Percentiles rank a stretch among this genome's conserved stretches.
Evolutionary conservation across 441 rosid species (phyloP).

Genomic region (Arabidopsis hybrid): DNA sequence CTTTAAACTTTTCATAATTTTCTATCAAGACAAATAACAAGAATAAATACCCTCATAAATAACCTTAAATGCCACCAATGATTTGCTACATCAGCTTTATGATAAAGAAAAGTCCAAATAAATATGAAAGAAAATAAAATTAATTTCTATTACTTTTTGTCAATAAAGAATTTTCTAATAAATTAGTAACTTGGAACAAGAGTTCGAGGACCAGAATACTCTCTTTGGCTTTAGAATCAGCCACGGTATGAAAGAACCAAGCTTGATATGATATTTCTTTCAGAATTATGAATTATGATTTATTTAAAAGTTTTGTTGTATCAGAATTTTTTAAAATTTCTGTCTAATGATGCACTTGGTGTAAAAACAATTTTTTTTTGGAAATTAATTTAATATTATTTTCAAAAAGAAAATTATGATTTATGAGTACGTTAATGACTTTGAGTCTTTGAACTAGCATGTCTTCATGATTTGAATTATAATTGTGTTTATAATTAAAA

Average conservation of each 20-base stretch:
- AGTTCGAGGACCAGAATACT: neutral
- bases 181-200: neutral
- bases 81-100: conserved; percentile 22
- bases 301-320: too few species aligned
- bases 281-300: neutral
- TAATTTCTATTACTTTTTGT: neutral
- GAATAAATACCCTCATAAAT: conserved; percentile 15
- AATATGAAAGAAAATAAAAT: neutral
- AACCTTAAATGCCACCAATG: conserved; percentile 37
- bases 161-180: neutral
- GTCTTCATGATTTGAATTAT: too few species aligned
- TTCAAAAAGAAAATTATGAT: too few species aligned
- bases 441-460: too few species aligned
- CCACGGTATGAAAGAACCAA: neutral
- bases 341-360: too few species aligned
- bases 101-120: conserved; percentile 9
- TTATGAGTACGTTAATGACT: too few species aligned
- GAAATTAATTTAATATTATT: too few species aligned
- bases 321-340: too few species aligned
- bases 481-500: too few species aligned
- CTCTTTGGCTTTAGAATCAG: neutral
- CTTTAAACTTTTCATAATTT: neutral
- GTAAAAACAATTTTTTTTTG: too few species aligned
- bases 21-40: neutral
- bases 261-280: neutral